These are phyloP conservation scores for Hyparrhenia diplandra DNA, from an alignment of 176 grass and related monocot genomes.

Conservation along the genomic window DNA sequence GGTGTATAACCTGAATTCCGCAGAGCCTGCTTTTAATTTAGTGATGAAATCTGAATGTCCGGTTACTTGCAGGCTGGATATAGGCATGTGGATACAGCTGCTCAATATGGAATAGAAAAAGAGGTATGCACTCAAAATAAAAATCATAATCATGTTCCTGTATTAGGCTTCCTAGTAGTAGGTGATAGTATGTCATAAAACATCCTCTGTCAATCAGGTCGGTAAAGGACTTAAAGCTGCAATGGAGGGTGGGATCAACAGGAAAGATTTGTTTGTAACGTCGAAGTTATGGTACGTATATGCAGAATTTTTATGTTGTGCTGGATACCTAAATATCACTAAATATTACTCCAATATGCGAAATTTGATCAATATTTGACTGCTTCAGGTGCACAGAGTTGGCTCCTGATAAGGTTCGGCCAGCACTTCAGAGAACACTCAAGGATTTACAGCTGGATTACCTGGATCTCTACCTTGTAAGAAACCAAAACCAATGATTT, in stretches of 20 bases:
- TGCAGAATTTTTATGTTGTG: not conserved
- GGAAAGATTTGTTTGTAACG: slow-evolving; percentile 74
- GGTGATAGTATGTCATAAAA: not conserved
- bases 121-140: slow-evolving; percentile 43
- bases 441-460: slow-evolving; percentile 71
- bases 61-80: slow-evolving; percentile 64
- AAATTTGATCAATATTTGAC: slow-evolving; percentile 3
- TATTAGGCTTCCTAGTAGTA: not conserved
- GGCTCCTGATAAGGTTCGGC: slow-evolving; percentile 50
- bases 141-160: not conserved
- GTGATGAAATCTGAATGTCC: not conserved
- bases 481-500: not conserved
- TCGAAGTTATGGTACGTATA: slow-evolving; percentile 67
- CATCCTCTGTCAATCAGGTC: slow-evolving; percentile 34
- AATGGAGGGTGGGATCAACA: slow-evolving; percentile 55
- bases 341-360: not conserved
- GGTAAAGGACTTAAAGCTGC: slow-evolving; percentile 61
- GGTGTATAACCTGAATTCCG: not conserved
- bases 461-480: slow-evolving; percentile 71
- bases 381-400: slow-evolving; percentile 67
- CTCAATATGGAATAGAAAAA: slow-evolving; percentile 54
- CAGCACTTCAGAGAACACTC: slow-evolving; percentile 52
- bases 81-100: slow-evolving; percentile 76
- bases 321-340: not conserved
- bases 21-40: not conserved